Conservation (phyloP, 2,329 filamentous ascomycete species). For the Leptographium radiaticola region DNA sequence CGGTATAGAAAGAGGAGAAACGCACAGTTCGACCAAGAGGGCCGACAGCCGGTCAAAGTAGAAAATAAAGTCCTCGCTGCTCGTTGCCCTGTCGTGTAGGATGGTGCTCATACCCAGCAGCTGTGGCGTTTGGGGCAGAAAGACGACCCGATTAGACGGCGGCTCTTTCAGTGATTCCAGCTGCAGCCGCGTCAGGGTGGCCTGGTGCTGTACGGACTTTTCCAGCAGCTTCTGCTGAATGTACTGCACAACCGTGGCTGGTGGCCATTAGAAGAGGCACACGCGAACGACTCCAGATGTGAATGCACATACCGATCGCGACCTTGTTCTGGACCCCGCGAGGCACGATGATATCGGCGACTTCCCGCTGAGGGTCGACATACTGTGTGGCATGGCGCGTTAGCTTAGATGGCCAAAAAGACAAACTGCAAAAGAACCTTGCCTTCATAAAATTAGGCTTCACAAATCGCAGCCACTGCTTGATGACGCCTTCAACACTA, state of each 20-base stretch:
- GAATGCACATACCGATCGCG: constrained; percentile 52
- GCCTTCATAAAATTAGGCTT: constrained; percentile 90
- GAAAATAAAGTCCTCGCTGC: constrained; percentile 86
- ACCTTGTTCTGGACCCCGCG: constrained; percentile 90
- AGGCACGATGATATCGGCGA: constrained; percentile 91
- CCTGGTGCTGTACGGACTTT: constrained; percentile 74
- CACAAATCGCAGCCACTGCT: constrained; percentile 94
- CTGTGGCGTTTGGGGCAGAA: constrained; percentile 68
- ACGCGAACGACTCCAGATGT: background rate
- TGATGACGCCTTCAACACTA: constrained; percentile 90
- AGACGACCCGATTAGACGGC: constrained; percentile 59
- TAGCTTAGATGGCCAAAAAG: background rate
- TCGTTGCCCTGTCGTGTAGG: constrained; percentile 65
- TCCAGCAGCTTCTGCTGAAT: constrained; percentile 76
- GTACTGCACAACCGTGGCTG: constrained; percentile 86
- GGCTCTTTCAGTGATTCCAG: constrained; percentile 56
- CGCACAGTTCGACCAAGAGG: constrained; percentile 66
- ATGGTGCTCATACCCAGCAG: constrained; percentile 82
- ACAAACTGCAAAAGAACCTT: constrained; percentile 4
- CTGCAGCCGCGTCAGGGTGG: constrained; percentile 65
- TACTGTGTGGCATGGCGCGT: constrained; percentile 31
- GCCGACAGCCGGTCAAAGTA: constrained; percentile 86
- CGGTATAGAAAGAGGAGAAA: background rate
- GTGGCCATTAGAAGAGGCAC: background rate
- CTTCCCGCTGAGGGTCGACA: constrained; percentile 81